Conservation (phyloP, 1,139 yeast genomes). For the Candida smagusa region DNA sequence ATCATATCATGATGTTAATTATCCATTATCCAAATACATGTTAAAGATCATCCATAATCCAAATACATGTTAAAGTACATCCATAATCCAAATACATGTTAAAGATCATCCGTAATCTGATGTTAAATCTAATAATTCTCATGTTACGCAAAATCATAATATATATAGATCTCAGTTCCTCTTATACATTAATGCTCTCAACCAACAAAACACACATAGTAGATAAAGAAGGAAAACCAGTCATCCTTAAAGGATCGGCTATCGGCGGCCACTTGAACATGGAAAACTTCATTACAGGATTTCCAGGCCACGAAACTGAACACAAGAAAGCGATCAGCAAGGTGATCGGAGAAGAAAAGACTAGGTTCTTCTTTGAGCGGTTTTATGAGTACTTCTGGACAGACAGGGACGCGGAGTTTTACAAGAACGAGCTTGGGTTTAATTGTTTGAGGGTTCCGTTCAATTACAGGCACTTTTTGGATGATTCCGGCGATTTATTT, state of each 20-base stretch:
- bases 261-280: constrained; percentile 47
- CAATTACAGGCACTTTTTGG: constrained; percentile 44
- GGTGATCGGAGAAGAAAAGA: constrained; percentile 41
- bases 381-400: constrained; percentile 49
- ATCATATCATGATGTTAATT: too few relatives aligned
- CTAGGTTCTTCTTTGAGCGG: constrained; percentile 41
- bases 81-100: too few relatives aligned
- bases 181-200: too few relatives aligned
- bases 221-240: constrained; percentile 28
- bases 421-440: constrained; percentile 31
- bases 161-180: too few relatives aligned
- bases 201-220: constrained; percentile 40
- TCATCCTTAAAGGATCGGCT: constrained; percentile 40
- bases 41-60: too few relatives aligned
- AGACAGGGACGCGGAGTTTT: constrained; percentile 40
- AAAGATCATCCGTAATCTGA: too few relatives aligned
- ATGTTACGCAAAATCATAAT: too few relatives aligned
- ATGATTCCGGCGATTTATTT: constrained; percentile 30
- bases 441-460: constrained; percentile 46
- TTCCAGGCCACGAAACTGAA: constrained; percentile 48
- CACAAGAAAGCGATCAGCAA: constrained; percentile 33
- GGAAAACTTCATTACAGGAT: constrained; percentile 52
- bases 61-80: too few relatives aligned
- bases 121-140: too few relatives aligned
- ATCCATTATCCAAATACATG: too few relatives aligned